phyloP scores from a whole-genome alignment of 495 filamentous ascomycete genomes.

The Lasiosphaeriaceae sp. region DNA sequence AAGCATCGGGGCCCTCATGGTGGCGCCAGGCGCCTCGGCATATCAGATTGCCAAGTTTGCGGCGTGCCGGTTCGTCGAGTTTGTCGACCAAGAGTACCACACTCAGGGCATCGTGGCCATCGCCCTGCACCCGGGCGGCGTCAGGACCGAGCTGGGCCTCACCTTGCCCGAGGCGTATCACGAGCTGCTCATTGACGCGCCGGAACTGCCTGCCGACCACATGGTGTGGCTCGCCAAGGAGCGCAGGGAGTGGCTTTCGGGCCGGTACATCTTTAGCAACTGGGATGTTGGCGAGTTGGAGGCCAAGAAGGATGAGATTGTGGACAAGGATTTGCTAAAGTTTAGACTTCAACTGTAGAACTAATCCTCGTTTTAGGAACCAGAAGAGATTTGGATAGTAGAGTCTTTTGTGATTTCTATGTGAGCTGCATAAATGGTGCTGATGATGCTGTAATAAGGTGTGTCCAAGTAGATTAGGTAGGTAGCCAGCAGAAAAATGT shows the following conservation, averaged over 20 bases:
- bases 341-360: constrained; percentile 38
- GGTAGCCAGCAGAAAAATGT: no score
- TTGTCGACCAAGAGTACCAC: constrained; percentile 38
- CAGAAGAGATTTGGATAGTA: no score
- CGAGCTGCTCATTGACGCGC: constrained; percentile 23
- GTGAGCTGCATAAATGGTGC: no score
- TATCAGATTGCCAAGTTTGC: constrained; percentile 45
- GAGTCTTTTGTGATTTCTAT: no score
- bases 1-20: constrained; percentile 28
- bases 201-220: constrained; percentile 34
- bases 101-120: constrained; percentile 37
- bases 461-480: no score
- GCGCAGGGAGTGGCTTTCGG: constrained; percentile 35
- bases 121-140: constrained; percentile 42
- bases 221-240: constrained; percentile 35
- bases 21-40: constrained; percentile 22
- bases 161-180: constrained; percentile 19
- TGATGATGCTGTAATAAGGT: no score
- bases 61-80: constrained; percentile 39
- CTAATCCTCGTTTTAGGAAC: no score
- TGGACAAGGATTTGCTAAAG: constrained; percentile 40
- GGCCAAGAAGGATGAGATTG: constrained; percentile 41
- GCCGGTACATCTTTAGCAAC: constrained; percentile 31
- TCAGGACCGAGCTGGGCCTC: constrained; percentile 37
- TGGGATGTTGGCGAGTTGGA: constrained; percentile 52